phyloP scores from a whole-genome alignment of 176 grass and related monocot species.

The Aegilops bicornis region DNA sequence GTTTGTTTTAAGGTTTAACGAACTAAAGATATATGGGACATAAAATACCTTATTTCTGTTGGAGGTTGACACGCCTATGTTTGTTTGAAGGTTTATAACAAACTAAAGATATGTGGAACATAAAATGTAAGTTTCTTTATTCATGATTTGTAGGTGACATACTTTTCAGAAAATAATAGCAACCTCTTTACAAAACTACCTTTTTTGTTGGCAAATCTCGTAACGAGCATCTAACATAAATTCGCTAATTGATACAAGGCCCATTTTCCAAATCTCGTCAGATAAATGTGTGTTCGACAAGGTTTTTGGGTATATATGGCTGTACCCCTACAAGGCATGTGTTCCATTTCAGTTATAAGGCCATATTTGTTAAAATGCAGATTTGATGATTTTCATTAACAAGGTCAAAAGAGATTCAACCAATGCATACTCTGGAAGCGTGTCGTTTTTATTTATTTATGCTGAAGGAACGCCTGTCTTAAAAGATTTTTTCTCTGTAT shows the following conservation, averaged over 20 bases:
- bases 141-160: not conserved
- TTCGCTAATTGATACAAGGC: not conserved
- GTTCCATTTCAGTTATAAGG: not conserved
- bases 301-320: not conserved
- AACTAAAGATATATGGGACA: not conserved
- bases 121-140: not conserved
- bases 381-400: not conserved
- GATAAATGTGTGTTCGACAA: not conserved
- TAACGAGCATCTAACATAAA: not conserved
- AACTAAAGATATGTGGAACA: not conserved
- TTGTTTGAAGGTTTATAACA: not conserved
- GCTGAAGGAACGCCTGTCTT: not conserved
- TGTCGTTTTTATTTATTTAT: not conserved
- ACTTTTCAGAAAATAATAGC: not conserved
- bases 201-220: not conserved
- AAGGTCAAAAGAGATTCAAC: not conserved
- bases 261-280: not conserved
- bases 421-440: not conserved
- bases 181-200: not conserved
- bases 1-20: not conserved
- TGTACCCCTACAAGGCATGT: not conserved
- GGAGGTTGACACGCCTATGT: not conserved
- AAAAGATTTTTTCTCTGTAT: not conserved
- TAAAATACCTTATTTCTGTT: not conserved
- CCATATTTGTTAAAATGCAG: not conserved